phyloP scores from a whole-genome alignment of 805 yeast species.

The Priceomyces fermenticarens region DNA sequence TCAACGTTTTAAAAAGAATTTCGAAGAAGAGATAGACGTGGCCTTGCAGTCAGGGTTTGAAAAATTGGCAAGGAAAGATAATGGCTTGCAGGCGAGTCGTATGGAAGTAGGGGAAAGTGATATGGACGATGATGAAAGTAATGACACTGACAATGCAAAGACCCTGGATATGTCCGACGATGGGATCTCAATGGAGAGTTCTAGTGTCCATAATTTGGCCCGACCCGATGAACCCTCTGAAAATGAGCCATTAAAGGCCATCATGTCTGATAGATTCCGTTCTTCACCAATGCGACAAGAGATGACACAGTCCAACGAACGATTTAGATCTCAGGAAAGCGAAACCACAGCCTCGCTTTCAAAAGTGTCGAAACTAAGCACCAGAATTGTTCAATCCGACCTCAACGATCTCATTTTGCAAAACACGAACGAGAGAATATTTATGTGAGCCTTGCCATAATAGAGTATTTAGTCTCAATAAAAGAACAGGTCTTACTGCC shows the following conservation, averaged over 20 bases:
- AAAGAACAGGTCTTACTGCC: no score
- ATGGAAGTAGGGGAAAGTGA: constrained; percentile 2
- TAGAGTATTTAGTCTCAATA: no score
- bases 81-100: constrained; percentile 4
- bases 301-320: no score
- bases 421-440: constrained; percentile 18
- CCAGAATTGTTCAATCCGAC: constrained; percentile 15
- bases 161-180: constrained; percentile 22
- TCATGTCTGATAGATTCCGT: no score
- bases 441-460: constrained; percentile 7
- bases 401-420: constrained; percentile 18
- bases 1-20: constrained; percentile 6
- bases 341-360: constrained; percentile 1
- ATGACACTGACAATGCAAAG: constrained; percentile 22
- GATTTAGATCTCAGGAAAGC: not conserved
- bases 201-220: constrained; percentile 2
- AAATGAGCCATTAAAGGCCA: no score
- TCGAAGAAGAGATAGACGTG: constrained; percentile 7
- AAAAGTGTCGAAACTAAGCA: constrained; percentile 8
- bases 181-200: constrained; percentile 20
- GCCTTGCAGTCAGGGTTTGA: constrained; percentile 1
- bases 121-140: constrained; percentile 13
- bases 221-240: no score
- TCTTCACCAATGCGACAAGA: no score
- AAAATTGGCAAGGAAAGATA: not conserved